Evolutionary conservation across 768 basidiomycete genomes (phyloP), one percentile per base, ranked within the genome.

Genomic region (Crassisporium funariophilum): DNA sequence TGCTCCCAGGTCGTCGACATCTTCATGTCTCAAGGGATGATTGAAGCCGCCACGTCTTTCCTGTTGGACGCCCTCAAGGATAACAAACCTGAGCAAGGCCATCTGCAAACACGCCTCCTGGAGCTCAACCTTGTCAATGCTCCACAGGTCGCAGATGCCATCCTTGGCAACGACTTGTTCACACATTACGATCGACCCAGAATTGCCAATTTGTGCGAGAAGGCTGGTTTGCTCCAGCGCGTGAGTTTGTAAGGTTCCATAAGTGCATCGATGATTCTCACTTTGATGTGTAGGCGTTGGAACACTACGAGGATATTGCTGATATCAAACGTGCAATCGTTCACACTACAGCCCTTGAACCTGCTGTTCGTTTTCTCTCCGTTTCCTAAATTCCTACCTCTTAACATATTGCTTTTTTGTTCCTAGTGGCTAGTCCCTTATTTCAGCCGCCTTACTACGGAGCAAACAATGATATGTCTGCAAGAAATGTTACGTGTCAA

Each of bases 21-120:
- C 59, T 98, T 99, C 77, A 97, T 98, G 93, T 88, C 89, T 0
- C 95, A 97, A 65, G 98, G 98, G 71, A 92, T 98, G 93, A 95
- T 98, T 47, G 97, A 98, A 67, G 95, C 95, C 15, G 97, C 97
- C 4, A 99, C 97, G 0, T 95, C 93, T 1, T 98, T 99, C 85
- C 74, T 98, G 38, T 73, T 99, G 48, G 97, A 98, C 62, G 97
- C 95, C 16, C 77, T 99, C 58, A 98, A 99, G 74, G 97, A 99
- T 46, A 98, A 99, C 75, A 89, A 89, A 64, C 91, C 95, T 0
- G 97, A 99, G 66, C 95, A 99, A 63, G 95, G 84, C 0, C 93
- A 88, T 55, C 74, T 99, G 11, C 97, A 99, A 69, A 99, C 97
- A 0, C 88, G 95, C 49, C 80, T 99, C 11, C 75, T 99, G 37